Evolutionary conservation across 257 asterid genomes (phyloP).

Genomic region (Paulownia fortunei): DNA sequence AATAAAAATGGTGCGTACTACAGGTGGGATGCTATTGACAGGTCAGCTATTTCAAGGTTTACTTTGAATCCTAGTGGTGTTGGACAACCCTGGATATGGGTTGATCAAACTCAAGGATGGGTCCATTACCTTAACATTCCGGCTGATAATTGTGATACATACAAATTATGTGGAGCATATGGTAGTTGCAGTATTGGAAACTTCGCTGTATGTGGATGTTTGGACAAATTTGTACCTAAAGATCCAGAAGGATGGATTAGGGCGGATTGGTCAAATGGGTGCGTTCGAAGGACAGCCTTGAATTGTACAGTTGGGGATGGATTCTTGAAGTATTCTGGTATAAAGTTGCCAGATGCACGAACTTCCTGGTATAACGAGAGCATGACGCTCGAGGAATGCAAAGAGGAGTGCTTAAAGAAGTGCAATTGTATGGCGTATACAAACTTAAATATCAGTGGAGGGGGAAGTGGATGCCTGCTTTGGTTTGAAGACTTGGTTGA

Average conservation of each 20-base stretch:
- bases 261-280: conserved; percentile 37
- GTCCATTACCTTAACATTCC: conserved; percentile 19
- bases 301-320: conserved; percentile 25
- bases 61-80: conserved; percentile 21
- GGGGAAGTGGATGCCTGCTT: conserved; percentile 45
- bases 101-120: conserved; percentile 35
- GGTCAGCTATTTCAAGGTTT: conserved; percentile 11
- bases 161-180: conserved; percentile 41
- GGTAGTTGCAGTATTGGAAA: conserved; percentile 35
- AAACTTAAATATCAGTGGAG: conserved; percentile 27
- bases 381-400: conserved; percentile 42
- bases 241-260: not conserved
- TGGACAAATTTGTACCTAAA: conserved; percentile 33
- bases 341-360: conserved; percentile 43
- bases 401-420: conserved; percentile 36
- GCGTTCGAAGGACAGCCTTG: conserved; percentile 30
- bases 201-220: conserved; percentile 43
- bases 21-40: not conserved
- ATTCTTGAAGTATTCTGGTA: conserved; percentile 23
- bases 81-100: conserved; percentile 33
- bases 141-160: conserved; percentile 41
- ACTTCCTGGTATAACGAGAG: conserved; percentile 30
- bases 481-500: conserved; percentile 51
- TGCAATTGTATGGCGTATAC: conserved; percentile 51
- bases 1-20: conserved; percentile 1